Evolutionary conservation across 345 rosid genomes (phyloP).

Genomic region (Luvunga scandens): DNA sequence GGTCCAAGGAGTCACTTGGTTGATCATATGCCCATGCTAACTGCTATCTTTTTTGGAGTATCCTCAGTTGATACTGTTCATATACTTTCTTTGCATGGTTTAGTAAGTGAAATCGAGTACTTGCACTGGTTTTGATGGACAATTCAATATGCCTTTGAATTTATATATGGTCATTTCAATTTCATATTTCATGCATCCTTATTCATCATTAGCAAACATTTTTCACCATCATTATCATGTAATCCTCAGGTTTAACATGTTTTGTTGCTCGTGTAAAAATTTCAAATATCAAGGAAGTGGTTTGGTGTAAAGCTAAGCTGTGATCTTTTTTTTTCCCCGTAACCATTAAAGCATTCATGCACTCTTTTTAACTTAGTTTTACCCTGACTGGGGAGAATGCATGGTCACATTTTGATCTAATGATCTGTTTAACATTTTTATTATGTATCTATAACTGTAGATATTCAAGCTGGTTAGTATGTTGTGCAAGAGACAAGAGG

Average conservation of each 20-base stretch:
- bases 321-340: not conserved
- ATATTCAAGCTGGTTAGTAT: not conserved
- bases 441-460: not conserved
- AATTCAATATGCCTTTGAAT: constrained; percentile 6
- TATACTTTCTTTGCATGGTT: constrained; percentile 61
- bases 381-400: not conserved
- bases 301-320: not conserved
- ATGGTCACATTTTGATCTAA: not conserved
- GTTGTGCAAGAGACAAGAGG: not conserved
- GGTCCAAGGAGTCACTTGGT: constrained; percentile 44
- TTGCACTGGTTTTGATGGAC: not conserved
- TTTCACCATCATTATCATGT: not conserved
- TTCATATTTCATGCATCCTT: not conserved
- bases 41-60: constrained; percentile 49
- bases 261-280: not conserved
- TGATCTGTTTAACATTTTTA: not conserved
- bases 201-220: not conserved
- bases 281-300: not conserved
- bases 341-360: not conserved
- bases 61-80: constrained; percentile 54
- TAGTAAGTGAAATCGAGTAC: constrained; percentile 48
- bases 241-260: not conserved
- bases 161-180: not conserved
- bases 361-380: not conserved
- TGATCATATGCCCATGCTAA: constrained; percentile 51